Percentiles rank a stretch among this genome's conserved stretches.
phyloP scores from a whole-genome alignment of 2,329 filamentous ascomycete genomes.

The Penicillium sp. region DNA sequence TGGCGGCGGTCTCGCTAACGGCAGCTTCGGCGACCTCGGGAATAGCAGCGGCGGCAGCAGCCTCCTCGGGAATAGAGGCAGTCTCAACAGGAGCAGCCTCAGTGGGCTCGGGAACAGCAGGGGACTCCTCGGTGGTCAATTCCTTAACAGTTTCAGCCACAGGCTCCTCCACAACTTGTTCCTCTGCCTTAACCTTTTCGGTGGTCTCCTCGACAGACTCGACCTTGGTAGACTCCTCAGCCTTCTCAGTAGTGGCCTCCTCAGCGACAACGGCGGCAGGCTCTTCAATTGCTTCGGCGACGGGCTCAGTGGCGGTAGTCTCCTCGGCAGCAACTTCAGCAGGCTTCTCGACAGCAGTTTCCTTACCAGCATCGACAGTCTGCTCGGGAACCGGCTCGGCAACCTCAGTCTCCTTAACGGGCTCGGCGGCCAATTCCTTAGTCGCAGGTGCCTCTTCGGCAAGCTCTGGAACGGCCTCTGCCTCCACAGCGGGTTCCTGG shows the following conservation, averaged over 20 bases:
- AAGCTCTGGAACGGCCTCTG: neutral
- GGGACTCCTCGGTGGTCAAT: neutral
- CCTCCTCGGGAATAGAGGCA: neutral
- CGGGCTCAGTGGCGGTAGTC: neutral
- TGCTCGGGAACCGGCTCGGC: neutral
- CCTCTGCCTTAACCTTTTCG: neutral
- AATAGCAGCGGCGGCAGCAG: neutral
- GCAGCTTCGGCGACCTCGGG: neutral
- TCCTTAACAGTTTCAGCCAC: neutral
- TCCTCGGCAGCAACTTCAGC: neutral
- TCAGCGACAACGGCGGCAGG: neutral
- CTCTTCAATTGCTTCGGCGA: neutral
- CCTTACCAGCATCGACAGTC: neutral
- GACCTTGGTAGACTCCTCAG: neutral
- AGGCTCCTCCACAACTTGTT: neutral
- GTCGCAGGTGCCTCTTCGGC: neutral
- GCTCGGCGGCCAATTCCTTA: neutral
- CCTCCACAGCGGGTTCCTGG: slow-evolving; percentile 5
- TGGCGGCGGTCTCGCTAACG: neutral
- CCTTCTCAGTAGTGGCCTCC: neutral
- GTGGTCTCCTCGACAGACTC: neutral
- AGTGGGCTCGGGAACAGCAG: neutral
- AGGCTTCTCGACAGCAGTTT: slow-evolving; percentile 6
- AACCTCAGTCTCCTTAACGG: slow-evolving; percentile 1
- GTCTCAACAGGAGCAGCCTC: neutral